Base-by-base conservation (phyloP, 2,329 filamentous ascomycete species). In the Fusarium pininemorale region DNA sequence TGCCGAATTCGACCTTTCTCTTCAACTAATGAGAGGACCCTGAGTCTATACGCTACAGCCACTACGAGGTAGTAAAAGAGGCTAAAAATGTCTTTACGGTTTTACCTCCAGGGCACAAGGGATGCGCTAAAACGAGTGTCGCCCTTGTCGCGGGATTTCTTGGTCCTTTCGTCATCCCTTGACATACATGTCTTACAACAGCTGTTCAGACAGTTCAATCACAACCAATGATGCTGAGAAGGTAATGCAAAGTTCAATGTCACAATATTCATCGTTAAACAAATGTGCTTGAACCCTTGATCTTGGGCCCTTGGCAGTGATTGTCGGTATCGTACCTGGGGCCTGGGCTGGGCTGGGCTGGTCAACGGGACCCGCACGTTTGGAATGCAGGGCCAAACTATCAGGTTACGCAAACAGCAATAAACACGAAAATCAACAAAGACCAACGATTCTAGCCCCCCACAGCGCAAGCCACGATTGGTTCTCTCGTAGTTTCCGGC, bases 351-450 rank as follows among this genome's bases (percentile, higher is more conserved):
- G 30, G 2, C 7, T 35, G 32, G 38, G 26, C 28, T 44, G 28
- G 28, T 44, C 16, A 35, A 57, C 38, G 28, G 38, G 37, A 20
- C 20, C 55, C 41, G 18, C 18, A 24, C 11, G n/a, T 11, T 13
- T 56, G 63, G 63, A 65, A 66, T 65, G 63, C 35, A 56, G 9
- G 11, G 24, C 12, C 20, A 56, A 47, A 30, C 37, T 64, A 66
- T 65, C 37, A 15, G 30, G 16, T n/a, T n/a, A 26, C 59, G 39
- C 37, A 37, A 42, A n/a, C 35, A 30, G 48, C 18, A 35, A 37
- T 38, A 7, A 26, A 35, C 15, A 47, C 44, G n/a, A 42, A 7
- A 26, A 48, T 18, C 26, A 53, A 45, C 18, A 37, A n/a, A n/a
- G 38, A 18, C 24, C 18, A 50, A 22, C 18, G 26, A n/a, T n/a